Conservation (phyloP, 345 rosid genomes). For the Odontarrhena argentea region DNA sequence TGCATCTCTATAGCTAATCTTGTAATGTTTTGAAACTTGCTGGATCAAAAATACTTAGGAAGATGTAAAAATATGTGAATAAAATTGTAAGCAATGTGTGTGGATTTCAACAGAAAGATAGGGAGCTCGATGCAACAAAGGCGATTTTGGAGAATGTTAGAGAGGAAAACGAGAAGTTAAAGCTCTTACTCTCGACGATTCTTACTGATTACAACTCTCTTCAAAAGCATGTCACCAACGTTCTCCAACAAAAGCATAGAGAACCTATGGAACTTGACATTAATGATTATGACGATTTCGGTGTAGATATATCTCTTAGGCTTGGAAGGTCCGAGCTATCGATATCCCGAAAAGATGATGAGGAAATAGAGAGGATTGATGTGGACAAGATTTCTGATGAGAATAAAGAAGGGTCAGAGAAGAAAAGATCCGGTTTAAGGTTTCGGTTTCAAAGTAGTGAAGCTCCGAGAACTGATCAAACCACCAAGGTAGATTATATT, state of each 20-base stretch:
- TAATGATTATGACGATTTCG: constrained; percentile 40
- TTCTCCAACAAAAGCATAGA: constrained; percentile 41
- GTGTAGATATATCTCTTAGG: constrained; percentile 48
- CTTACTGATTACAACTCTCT: constrained; percentile 51
- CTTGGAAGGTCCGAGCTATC: constrained; percentile 44
- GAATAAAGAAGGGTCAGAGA: constrained; percentile 3
- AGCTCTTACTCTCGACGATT: constrained; percentile 39
- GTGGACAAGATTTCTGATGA: constrained; percentile 10
- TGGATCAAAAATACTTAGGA: neutral
- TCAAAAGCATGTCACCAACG: constrained; percentile 39
- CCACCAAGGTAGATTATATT: constrained; percentile 27
- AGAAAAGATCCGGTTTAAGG: constrained; percentile 41
- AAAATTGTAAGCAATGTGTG: neutral
- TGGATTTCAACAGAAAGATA: constrained; percentile 34
- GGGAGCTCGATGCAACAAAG: constrained; percentile 45
- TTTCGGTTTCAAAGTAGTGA: constrained; percentile 40
- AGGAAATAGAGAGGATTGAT: neutral
- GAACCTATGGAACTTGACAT: constrained; percentile 41
- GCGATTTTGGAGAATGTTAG: constrained; percentile 47
- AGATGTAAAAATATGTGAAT: constrained; percentile 6
- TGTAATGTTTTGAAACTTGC: neutral
- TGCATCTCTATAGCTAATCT: neutral
- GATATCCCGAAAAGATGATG: constrained; percentile 10
- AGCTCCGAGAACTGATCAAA: constrained; percentile 29
- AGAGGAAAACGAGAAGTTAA: constrained; percentile 53